Percentiles rank a stretch among this genome's conserved stretches.
phyloP scores from a whole-genome alignment of 805 yeast species.

The Torulaspora gathmanii region DNA sequence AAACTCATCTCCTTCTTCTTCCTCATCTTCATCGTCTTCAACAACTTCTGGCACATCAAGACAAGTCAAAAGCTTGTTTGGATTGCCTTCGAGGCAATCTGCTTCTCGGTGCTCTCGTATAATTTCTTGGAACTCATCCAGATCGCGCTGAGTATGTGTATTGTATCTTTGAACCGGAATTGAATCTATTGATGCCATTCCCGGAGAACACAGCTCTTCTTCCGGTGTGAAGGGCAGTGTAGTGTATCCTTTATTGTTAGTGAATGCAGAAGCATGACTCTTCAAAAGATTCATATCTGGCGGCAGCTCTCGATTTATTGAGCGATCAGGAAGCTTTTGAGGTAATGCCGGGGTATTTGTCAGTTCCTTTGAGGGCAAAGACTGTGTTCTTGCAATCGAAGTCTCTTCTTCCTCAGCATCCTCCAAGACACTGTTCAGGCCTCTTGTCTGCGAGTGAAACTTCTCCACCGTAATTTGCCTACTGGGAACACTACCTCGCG shows the following conservation, averaged over 20 bases:
- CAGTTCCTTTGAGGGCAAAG: constrained; percentile 5
- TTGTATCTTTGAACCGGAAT: constrained; percentile 5
- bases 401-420: constrained; percentile 30
- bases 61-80: constrained; percentile 12
- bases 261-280: constrained; percentile 4
- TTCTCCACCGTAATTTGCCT: constrained; percentile 7
- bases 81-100: constrained; percentile 20
- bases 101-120: constrained; percentile 26
- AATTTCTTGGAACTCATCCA: constrained; percentile 51
- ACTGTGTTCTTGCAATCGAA: constrained; percentile 12
- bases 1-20: constrained; percentile 21
- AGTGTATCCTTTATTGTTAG: not conserved
- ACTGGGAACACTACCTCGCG: constrained; percentile 15
- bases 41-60: constrained; percentile 11
- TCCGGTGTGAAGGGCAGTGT: constrained; percentile 9
- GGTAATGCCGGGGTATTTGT: not conserved
- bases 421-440: constrained; percentile 25
- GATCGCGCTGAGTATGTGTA: constrained; percentile 51
- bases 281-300: constrained; percentile 2
- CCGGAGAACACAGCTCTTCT: constrained; percentile 3
- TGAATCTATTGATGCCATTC: constrained; percentile 1
- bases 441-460: constrained; percentile 10
- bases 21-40: constrained; percentile 18
- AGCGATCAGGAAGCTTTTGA: not conserved
- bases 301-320: constrained; percentile 1